Evolutionary conservation across 73 alveolate species (phyloP).

Genomic region (Paramecium biaurelia): DNA sequence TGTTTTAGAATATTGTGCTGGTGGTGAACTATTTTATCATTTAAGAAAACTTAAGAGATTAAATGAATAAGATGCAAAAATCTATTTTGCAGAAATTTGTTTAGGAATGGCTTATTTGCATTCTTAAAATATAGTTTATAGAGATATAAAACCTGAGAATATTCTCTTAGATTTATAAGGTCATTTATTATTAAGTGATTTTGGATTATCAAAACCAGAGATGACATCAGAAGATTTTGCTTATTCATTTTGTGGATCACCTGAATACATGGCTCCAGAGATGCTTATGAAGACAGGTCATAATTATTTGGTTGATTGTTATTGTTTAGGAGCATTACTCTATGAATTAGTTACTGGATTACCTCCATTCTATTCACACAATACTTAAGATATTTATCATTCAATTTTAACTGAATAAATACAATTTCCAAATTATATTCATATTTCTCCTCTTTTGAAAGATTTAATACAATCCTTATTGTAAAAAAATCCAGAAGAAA

Average conservation of each 20-base stretch:
- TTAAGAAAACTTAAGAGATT: conserved; percentile 72
- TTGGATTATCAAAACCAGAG: conserved; percentile 69
- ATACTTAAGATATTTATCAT: conserved; percentile 57
- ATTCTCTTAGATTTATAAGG: conserved; percentile 72
- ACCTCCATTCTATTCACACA: conserved; percentile 70
- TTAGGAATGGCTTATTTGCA: conserved; percentile 77
- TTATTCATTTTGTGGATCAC: conserved; percentile 72
- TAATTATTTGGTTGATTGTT: conserved; percentile 71
- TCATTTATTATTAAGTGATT: conserved; percentile 64
- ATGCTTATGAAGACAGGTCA: conserved; percentile 72
- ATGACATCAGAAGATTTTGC: conserved; percentile 59
- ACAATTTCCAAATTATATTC: conserved; percentile 46
- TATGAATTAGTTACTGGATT: conserved; percentile 74
- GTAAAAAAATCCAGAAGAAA: conserved; percentile 78
- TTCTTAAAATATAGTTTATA: conserved; percentile 38
- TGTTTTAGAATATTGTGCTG: conserved; percentile 83
- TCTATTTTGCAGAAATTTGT: conserved; percentile 70
- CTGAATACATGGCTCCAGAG: conserved; percentile 79
- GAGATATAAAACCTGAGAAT: conserved; percentile 84
- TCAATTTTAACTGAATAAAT: conserved; percentile 60
- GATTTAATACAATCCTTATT: conserved; percentile 75
- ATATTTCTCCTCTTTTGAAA: conserved; percentile 62
- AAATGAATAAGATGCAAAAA: conserved; percentile 67
- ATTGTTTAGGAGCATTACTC: conserved; percentile 71
- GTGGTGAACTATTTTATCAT: conserved; percentile 88